These are phyloP conservation scores for Boletales sp. DNA, from an alignment of 768 basidiomycete genomes.

Conservation along the genomic window DNA sequence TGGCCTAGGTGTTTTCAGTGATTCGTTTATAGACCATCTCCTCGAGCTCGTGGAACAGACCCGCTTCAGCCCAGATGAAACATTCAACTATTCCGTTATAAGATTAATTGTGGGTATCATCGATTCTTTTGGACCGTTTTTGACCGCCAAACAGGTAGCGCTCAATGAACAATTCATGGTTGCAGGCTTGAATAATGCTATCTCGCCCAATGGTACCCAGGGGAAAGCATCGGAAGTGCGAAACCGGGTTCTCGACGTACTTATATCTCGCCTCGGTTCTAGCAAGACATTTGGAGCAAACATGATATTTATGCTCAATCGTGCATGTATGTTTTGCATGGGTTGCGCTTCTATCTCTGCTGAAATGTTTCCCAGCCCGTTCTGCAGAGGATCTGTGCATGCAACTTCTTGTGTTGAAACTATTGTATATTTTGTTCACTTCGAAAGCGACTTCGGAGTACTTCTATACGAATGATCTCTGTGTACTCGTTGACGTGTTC, in stretches of 20 bases:
- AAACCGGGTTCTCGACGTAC: slow-evolving; percentile 80
- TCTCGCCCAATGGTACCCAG: slow-evolving; percentile 21
- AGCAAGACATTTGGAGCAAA: slow-evolving; percentile 97
- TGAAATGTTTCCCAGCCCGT: slow-evolving; percentile 50
- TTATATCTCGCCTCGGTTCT: slow-evolving; percentile 80
- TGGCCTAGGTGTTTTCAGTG: slow-evolving; percentile 67
- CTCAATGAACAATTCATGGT: slow-evolving; percentile 99
- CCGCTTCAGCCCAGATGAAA: slow-evolving; percentile 81
- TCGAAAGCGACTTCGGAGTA: slow-evolving; percentile 91
- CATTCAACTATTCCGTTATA: slow-evolving; percentile 93
- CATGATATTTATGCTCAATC: slow-evolving; percentile 98
- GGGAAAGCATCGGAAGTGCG: slow-evolving; percentile 39
- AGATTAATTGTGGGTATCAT: slow-evolving; percentile 73
- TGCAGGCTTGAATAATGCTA: slow-evolving; percentile 47
- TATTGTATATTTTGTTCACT: slow-evolving; percentile 92
- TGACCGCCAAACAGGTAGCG: slow-evolving; percentile 58
- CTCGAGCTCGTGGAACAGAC: slow-evolving; percentile 96
- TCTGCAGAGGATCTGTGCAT: slow-evolving; percentile 91
- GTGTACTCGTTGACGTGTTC: slow-evolving; percentile 96
- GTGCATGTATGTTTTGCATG: slow-evolving; percentile 65
- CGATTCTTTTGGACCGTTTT: neutral
- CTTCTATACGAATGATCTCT: slow-evolving; percentile 96
- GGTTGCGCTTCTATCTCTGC: neutral
- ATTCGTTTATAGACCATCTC: slow-evolving; percentile 81
- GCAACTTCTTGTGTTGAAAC: slow-evolving; percentile 90